Evolutionary conservation across 2,329 filamentous ascomycete species (phyloP), one percentile per base, ranked within the genome.

Genomic region (Beauveria sp.): DNA sequence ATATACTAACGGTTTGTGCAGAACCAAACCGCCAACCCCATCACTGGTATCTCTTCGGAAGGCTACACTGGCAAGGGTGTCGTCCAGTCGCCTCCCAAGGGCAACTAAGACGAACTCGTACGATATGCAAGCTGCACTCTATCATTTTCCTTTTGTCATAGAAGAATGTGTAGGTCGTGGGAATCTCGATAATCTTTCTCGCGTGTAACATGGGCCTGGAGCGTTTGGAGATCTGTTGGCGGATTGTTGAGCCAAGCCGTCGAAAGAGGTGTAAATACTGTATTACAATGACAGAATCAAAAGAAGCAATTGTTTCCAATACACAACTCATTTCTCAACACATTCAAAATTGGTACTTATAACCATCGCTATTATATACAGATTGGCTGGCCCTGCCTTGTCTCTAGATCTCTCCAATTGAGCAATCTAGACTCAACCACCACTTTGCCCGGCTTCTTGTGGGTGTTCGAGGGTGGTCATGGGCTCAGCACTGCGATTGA

Each of bases 1-100:
- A 22, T 10, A 10, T 50, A 47, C 66, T 70, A 62, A 68, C 65
- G 60, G 41, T 30, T 20, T 55, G 20, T 64, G 74, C 74, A 96
- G 90, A 80, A 81, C 73, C 90, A 96, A 85, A 89, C 88, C 72
- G 82, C 90, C 73, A 92, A 96, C 74, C 92, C 92, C 64, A 84
- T 96, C 75, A 91, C 89, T 65, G 92, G 92, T 82, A 79, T 94
- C 77, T 83, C 88, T 67, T 88, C 89, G 72, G 84, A 89, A 74
- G 87, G 85, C 69, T 96, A 96, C 81, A 78, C 77, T 66, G 91
- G 91, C 76, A 84, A 85, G 73, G 90, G 91, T 70, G 83, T 86
- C 77, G 84, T 96, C 67, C 92, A 96, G 80, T 86, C 84, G 65
- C 79, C 82, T 69, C 80, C 83, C 68, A 78, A 80, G 73, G 73